Evolutionary conservation across 371 early-diverging fungal genomes (phyloP).

Genomic region (Thermomucor indicae-seudaticae): DNA sequence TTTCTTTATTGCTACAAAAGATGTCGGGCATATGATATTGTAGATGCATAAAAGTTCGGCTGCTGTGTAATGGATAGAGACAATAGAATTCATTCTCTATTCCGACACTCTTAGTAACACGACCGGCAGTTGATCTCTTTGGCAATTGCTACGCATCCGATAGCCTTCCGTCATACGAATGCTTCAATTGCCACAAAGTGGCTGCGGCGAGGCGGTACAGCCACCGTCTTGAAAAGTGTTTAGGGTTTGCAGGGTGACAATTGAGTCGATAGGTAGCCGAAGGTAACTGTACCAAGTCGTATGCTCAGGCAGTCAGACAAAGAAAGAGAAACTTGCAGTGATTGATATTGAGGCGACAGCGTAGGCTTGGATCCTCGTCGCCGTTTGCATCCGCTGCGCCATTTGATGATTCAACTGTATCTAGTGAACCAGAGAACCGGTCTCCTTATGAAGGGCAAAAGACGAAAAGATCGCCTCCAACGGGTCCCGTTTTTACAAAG

Average conservation of each 20-base stretch:
- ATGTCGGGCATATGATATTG: constrained; percentile 12
- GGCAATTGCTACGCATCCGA: constrained; percentile 57
- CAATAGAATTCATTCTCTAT: not conserved
- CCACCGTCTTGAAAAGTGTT: constrained; percentile 85
- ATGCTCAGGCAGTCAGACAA: constrained; percentile 21
- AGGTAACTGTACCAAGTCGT: constrained; percentile 58
- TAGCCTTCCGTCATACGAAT: constrained; percentile 63
- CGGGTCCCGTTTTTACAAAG: not conserved
- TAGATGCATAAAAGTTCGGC: not conserved
- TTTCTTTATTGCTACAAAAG: constrained; percentile 8
- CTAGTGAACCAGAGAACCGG: not conserved
- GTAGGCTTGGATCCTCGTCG: constrained; percentile 1
- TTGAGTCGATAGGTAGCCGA: constrained; percentile 62
- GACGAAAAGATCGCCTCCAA: not conserved
- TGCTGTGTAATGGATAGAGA: not conserved
- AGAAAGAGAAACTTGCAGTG: not conserved
- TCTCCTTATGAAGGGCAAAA: not conserved
- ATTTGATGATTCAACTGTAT: constrained; percentile 7
- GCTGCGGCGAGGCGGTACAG: constrained; percentile 80
- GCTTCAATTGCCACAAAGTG: constrained; percentile 69
- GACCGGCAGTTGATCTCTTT: constrained; percentile 68
- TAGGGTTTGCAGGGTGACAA: constrained; percentile 74
- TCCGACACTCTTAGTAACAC: no score
- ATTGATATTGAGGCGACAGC: not conserved
- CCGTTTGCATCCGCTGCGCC: constrained; percentile 1